Percentiles rank a stretch among this genome's conserved stretches.
Conservation (phyloP, 257 asterid genomes). For the Scutellaria baicalensis region DNA sequence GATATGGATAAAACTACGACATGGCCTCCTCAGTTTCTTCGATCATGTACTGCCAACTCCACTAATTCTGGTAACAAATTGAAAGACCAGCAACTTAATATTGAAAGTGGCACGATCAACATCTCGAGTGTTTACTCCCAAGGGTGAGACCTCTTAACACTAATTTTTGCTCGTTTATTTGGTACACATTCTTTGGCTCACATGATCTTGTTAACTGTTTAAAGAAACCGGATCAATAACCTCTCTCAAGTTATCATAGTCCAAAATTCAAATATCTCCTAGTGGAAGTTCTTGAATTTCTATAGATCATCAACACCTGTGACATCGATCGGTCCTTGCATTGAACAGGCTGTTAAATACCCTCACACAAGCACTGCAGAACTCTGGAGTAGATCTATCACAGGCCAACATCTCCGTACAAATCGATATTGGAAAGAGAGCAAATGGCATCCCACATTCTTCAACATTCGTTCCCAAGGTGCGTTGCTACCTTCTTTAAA, state of each 20-base stretch:
- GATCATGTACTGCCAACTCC: constrained; percentile 25
- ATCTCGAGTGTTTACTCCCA: constrained; percentile 77
- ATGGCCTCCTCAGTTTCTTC: constrained; percentile 41
- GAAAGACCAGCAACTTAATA: constrained; percentile 42
- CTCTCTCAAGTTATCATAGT: no score
- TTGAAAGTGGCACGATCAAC: constrained; percentile 73
- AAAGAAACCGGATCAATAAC: no score
- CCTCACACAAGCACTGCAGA: constrained; percentile 74
- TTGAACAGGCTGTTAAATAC: constrained; percentile 68
- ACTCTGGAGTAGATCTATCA: constrained; percentile 77
- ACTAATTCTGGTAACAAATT: constrained; percentile 26
- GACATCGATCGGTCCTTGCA: background rate
- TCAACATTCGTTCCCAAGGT: constrained; percentile 59
- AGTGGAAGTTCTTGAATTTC: no score
- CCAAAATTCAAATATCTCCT: no score
- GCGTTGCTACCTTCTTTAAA: background rate
- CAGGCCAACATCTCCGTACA: constrained; percentile 84
- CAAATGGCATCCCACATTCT: constrained; percentile 36
- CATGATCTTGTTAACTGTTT: no score
- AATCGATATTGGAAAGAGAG: constrained; percentile 75
- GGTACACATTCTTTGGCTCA: background rate
- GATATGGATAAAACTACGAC: constrained; percentile 31
- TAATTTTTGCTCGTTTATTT: background rate
- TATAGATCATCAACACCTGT: background rate
- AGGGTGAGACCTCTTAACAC: constrained; percentile 41